phyloP scores from a whole-genome alignment of 495 filamentous ascomycete species.

The Penicillium crystallinum region DNA sequence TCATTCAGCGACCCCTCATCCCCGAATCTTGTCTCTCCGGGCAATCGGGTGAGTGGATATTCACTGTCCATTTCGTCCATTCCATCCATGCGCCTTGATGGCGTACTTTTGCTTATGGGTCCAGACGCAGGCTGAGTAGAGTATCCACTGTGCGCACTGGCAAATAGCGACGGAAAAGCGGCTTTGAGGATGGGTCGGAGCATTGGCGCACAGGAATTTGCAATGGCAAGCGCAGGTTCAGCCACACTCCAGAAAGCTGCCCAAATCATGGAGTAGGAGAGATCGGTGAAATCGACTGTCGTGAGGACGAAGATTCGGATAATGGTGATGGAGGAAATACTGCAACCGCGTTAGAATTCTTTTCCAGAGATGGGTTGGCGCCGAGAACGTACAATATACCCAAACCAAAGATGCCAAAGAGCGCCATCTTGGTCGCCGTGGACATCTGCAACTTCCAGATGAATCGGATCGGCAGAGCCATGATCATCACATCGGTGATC shows the following conservation, averaged over 20 bases:
- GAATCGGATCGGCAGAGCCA: constrained; percentile 36
- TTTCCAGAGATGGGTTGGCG: too few species aligned
- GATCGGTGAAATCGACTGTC: constrained; percentile 15
- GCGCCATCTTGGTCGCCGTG: constrained; percentile 14
- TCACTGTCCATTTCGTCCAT: constrained; percentile 17
- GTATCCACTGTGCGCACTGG: constrained; percentile 10
- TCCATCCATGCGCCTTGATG: constrained; percentile 8
- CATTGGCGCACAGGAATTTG: constrained; percentile 22
- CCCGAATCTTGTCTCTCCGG: not conserved
- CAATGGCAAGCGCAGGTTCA: constrained; percentile 18
- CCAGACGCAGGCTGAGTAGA: constrained; percentile 5
- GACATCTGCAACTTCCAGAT: constrained; percentile 34
- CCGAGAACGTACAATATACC: constrained; percentile 13
- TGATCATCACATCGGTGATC: constrained; percentile 38
- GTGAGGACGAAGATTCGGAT: constrained; percentile 22
- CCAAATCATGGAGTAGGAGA: constrained; percentile 24
- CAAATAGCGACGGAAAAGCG: constrained; percentile 12
- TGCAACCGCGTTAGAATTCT: not conserved
- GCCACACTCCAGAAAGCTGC: constrained; percentile 24
- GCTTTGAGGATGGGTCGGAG: constrained; percentile 18
- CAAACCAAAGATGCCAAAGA: constrained; percentile 17
- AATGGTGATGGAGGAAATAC: constrained; percentile 22
- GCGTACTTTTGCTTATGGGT: constrained; percentile 4
- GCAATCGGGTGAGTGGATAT: constrained; percentile 11
- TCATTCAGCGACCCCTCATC: constrained; percentile 9